Evolutionary conservation across 1,284 basidiomycete species (phyloP).

Genomic region (Vanrija humicola): DNA sequence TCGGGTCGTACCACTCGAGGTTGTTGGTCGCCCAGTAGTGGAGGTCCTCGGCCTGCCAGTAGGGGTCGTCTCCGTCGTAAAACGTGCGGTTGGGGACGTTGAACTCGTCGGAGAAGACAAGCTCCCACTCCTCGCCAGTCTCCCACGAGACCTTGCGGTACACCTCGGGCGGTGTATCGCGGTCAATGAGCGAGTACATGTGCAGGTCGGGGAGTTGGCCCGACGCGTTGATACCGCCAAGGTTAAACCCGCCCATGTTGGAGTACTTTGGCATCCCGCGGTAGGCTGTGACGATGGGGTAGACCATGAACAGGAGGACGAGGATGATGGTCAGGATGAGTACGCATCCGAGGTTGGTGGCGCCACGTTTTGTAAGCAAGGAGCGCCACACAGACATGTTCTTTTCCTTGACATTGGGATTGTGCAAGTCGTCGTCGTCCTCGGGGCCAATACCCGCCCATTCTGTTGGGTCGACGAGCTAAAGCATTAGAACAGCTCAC

Average conservation of each 20-base stretch:
- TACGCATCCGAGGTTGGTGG: conserved; percentile 42
- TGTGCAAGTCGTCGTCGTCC: conserved; percentile 46
- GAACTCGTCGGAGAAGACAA: conserved; percentile 93
- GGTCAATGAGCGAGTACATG: conserved; percentile 56
- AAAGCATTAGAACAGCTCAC: background rate
- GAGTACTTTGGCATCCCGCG: conserved; percentile 16
- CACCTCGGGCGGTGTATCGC: conserved; percentile 61
- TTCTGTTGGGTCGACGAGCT: conserved; percentile 25
- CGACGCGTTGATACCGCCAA: conserved; percentile 66
- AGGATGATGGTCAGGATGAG: conserved; percentile 53
- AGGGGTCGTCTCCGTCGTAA: conserved; percentile 56
- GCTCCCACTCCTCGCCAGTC: conserved; percentile 64
- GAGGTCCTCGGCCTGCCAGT: conserved; percentile 55
- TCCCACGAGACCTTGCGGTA: conserved; percentile 60
- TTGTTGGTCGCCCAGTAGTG: conserved; percentile 71
- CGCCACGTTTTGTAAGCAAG: conserved; percentile 7
- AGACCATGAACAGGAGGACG: conserved; percentile 65
- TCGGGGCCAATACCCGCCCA: conserved; percentile 39
- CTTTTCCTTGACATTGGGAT: conserved; percentile 28
- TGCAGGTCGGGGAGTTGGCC: conserved; percentile 52
- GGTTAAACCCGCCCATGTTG: conserved; percentile 56
- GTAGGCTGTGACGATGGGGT: conserved; percentile 67
- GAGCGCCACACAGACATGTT: conserved; percentile 8
- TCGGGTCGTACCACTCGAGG: conserved; percentile 60
- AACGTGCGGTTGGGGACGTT: conserved; percentile 64